phyloP scores from a whole-genome alignment of 75 land plant genomes.

The Azolla pinnata region DNA sequence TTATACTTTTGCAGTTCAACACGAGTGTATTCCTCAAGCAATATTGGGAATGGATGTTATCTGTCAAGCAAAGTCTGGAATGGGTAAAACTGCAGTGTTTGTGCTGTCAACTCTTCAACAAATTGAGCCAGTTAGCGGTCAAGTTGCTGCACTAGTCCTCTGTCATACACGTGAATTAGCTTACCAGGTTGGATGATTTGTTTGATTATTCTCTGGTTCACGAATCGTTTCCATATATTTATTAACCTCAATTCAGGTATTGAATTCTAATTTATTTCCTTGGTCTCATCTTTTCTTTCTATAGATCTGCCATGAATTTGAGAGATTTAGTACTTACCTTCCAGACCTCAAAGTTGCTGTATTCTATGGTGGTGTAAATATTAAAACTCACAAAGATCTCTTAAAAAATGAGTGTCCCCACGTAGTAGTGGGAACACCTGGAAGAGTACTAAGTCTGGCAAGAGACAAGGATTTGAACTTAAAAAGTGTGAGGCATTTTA shows the following conservation, averaged over 20 bases:
- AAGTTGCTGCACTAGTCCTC: slow-evolving; percentile 75
- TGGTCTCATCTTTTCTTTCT: not conserved
- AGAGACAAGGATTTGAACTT: slow-evolving; percentile 80
- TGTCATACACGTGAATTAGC: slow-evolving; percentile 96
- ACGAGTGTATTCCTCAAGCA: slow-evolving; percentile 98
- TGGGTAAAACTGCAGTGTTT: slow-evolving; percentile 99
- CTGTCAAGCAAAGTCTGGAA: slow-evolving; percentile 98
- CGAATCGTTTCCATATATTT: not conserved
- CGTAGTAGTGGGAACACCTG: slow-evolving; percentile 97
- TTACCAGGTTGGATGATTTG: slow-evolving; percentile 56
- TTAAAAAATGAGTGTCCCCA: slow-evolving; percentile 97
- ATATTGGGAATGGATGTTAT: slow-evolving; percentile 99
- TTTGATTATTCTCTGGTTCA: not conserved
- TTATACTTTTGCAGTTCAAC: slow-evolving; percentile 83
- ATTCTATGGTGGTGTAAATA: slow-evolving; percentile 94
- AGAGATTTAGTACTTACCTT: slow-evolving; percentile 89
- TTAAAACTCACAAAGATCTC: slow-evolving; percentile 75
- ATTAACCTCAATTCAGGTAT: no score
- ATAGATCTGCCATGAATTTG: slow-evolving; percentile 97
- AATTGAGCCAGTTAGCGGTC: slow-evolving; percentile 66
- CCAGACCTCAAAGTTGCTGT: slow-evolving; percentile 90
- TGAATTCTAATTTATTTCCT: no score
- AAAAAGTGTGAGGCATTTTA: slow-evolving; percentile 97
- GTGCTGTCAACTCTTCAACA: slow-evolving; percentile 92
- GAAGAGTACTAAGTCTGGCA: slow-evolving; percentile 74